phyloP scores from a whole-genome alignment of 306 rosid genomes.

The Fragaria vesca region DNA sequence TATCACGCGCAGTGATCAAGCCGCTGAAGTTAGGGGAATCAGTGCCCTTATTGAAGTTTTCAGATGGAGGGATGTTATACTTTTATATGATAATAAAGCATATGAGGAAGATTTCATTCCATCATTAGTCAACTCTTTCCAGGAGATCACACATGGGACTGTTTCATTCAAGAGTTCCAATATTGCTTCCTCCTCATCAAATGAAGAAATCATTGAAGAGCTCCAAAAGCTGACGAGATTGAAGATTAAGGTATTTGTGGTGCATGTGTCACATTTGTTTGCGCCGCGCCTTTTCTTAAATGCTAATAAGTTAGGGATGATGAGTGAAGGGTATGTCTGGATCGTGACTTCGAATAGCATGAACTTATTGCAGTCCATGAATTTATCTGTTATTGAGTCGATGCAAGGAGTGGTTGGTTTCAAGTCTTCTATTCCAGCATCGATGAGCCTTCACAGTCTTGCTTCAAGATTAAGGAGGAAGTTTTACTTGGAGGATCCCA shows the following conservation, averaged over 20 bases:
- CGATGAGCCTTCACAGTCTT: neutral
- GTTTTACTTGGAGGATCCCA: neutral
- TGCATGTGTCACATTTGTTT: neutral
- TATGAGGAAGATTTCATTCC: neutral
- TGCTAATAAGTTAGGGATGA: conserved; percentile 7
- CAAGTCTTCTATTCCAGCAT: neutral
- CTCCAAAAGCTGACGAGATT: neutral
- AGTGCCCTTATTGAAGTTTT: neutral
- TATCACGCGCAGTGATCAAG: neutral
- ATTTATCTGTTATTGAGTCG: conserved; percentile 5
- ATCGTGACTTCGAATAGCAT: conserved; percentile 9
- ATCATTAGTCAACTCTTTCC: neutral
- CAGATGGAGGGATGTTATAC: conserved; percentile 12
- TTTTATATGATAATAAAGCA: conserved; percentile 5
- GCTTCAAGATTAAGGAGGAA: conserved; percentile 13
- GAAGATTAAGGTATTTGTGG: neutral
- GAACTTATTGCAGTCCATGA: conserved; percentile 1
- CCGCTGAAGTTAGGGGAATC: neutral
- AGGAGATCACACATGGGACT: neutral
- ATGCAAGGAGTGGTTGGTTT: conserved; percentile 22
- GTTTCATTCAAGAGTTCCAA: neutral
- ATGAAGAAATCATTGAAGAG: conserved; percentile 13
- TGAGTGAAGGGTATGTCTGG: conserved; percentile 14
- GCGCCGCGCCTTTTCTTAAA: neutral
- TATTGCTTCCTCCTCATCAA: conserved; percentile 1